Conservation (phyloP, 2,329 filamentous ascomycete species). For the Phyllosticta citriasiana region DNA sequence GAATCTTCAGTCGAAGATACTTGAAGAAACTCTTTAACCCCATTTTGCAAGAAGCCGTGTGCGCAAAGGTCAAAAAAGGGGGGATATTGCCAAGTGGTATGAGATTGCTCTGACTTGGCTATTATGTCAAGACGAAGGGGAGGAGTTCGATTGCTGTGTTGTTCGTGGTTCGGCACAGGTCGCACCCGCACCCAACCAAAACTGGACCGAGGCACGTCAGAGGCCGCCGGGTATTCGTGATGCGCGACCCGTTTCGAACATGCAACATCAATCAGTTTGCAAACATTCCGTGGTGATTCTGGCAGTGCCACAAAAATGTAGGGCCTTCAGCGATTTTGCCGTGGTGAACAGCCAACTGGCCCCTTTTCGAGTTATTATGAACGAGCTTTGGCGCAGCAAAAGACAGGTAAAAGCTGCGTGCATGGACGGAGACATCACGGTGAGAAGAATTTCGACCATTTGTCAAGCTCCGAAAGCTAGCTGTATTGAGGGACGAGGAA, state of each 20-base stretch:
- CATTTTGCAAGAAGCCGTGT: not conserved
- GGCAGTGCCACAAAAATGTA: not conserved
- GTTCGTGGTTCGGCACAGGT: not conserved
- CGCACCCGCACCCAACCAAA: not conserved
- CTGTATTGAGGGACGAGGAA: not conserved
- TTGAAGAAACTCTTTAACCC: not conserved
- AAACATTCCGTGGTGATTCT: not conserved
- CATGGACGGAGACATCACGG: too few relatives aligned
- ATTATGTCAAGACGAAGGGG: not conserved
- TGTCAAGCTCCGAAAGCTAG: too few relatives aligned
- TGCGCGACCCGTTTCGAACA: not conserved
- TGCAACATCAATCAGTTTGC: not conserved
- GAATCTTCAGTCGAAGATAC: constrained; percentile 15
- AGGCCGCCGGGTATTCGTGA: not conserved
- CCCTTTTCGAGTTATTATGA: too few relatives aligned
- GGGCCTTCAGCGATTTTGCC: too few relatives aligned
- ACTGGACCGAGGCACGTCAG: not conserved
- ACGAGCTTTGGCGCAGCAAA: too few relatives aligned
- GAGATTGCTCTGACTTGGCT: not conserved
- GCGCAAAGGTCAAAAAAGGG: not conserved
- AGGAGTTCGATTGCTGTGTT: not conserved
- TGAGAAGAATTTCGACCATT: too few relatives aligned
- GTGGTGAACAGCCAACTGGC: too few relatives aligned
- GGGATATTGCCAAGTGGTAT: not conserved
- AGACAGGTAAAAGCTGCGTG: too few relatives aligned